A percentile compares a stretch with the other conserved stretches of the same genome.
phyloP scores from a whole-genome alignment of 108 stramenopile species.

The Aurantiochytrium sp. region DNA sequence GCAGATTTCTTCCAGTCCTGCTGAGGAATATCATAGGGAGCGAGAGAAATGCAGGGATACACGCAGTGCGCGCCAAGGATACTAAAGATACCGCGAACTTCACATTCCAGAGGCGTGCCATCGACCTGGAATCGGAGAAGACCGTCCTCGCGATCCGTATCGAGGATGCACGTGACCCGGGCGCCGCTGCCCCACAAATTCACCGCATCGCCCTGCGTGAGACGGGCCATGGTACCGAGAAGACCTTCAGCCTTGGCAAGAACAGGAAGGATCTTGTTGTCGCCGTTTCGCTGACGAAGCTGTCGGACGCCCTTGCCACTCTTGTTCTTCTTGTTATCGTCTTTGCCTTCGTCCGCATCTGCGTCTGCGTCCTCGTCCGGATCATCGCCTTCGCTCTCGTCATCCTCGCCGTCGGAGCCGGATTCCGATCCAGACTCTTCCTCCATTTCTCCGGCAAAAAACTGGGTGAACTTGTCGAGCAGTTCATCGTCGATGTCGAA shows the following conservation, averaged over 20 bases:
- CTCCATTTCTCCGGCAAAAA: too few relatives aligned
- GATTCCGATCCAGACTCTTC: too few relatives aligned
- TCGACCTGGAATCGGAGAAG: background rate
- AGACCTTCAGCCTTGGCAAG: background rate
- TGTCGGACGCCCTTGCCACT: background rate
- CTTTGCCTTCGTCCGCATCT: background rate
- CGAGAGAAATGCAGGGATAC: slow-evolving; percentile 16
- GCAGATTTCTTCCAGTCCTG: background rate
- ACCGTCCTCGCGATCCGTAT: background rate
- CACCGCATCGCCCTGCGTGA: background rate
- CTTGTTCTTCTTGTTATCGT: background rate
- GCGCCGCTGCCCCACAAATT: background rate
- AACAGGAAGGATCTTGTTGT: background rate
- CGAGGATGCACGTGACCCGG: background rate
- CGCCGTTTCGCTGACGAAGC: background rate
- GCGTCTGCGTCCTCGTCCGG: background rate
- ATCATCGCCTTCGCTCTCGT: too few relatives aligned
- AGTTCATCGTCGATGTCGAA: too few relatives aligned
- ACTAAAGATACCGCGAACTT: background rate
- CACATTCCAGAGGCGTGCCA: background rate
- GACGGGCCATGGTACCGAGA: background rate
- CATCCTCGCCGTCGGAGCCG: too few relatives aligned
- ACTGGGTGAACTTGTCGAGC: too few relatives aligned
- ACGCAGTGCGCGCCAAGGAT: slow-evolving; percentile 5
- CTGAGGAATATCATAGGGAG: slow-evolving; percentile 4